Base-by-base conservation (phyloP, 176 grass and related monocot genomes). In the Panicum miliaceum region DNA sequence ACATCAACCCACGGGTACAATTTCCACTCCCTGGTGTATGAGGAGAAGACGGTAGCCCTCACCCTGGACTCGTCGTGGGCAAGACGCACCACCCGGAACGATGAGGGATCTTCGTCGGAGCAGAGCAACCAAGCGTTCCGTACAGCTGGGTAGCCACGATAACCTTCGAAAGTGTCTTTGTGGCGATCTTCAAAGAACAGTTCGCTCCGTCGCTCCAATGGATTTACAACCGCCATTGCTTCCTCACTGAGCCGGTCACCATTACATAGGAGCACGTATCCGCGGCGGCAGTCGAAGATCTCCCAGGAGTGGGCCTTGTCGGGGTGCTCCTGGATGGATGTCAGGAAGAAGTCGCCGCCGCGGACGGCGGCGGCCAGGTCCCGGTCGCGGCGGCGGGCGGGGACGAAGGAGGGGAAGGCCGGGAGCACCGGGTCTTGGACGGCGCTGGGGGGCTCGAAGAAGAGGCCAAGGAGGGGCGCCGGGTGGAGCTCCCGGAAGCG, bases 341-440 rank as follows among this genome's bases (percentile, higher is more conserved):
- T 77, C 23, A 84, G 62, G 25, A 84, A 77, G 62, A 84, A 84
- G 61, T 84, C 82, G 36, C 72, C 62, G 36, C 72, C 62, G 48
- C 72, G 72, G 35, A 84, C 16, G 73, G 83, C 82, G 7, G 51
- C 73, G 47, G 7, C 16, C 36, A 68, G 60, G 12, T 84, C 72
- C 37, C 62, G 37, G 25, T 77, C 73, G 72, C 11, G 62, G 48
- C 15, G 48, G 23, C 82, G 62, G 12, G 37, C 7, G 36, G 82
- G 61, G 47, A 45, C 6, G 62, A 84, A 84, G 48, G 48, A 62
- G 59, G 82, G 79, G 71, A 75, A 41, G 9, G 43, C 46, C 15
- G 82, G 60, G 36, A 66, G 34, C 9, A 0, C 7, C 19, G 32
- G 51, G 29, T 54, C 10, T 4, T 14, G 32, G 32, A 7, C 19